These are phyloP conservation scores for Apiosordaria backusii DNA, from an alignment of 495 filamentous ascomycete species.

Conservation along the genomic window DNA sequence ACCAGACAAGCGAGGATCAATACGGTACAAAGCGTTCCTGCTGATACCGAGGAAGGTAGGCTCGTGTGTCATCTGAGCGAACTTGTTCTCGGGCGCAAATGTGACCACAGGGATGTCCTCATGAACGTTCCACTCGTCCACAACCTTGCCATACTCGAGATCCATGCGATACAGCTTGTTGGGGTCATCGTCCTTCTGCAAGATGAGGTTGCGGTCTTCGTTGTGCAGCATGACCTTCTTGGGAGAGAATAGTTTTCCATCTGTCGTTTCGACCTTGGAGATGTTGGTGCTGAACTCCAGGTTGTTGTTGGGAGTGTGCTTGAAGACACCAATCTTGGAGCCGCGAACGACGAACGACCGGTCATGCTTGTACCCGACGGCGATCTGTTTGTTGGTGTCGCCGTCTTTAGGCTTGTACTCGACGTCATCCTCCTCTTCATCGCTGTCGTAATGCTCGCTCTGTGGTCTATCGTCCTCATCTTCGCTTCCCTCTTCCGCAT, in stretches of 20 bases:
- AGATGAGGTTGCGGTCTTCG: conserved; percentile 86
- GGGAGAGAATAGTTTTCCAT: conserved; percentile 83
- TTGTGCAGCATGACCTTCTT: conserved; percentile 98
- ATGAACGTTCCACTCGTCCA: conserved; percentile 99
- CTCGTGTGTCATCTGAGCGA: conserved; percentile 93
- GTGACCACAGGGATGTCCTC: conserved; percentile 90
- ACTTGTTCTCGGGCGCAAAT: conserved; percentile 95
- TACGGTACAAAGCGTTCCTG: conserved; percentile 84
- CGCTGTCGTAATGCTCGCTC: conserved; percentile 74
- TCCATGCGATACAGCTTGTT: conserved; percentile 98
- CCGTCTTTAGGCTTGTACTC: conserved; percentile 68
- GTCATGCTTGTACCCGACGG: conserved; percentile 98
- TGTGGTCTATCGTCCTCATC: conserved; percentile 57
- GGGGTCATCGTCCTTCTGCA: conserved; percentile 80
- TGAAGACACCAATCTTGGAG: conserved; percentile 98
- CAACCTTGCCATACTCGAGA: conserved; percentile 96
- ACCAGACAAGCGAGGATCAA: conserved; percentile 87
- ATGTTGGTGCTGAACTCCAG: conserved; percentile 98
- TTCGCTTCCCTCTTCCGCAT: conserved; percentile 58
- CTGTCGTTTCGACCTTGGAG: conserved; percentile 87
- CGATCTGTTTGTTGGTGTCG: conserved; percentile 88
- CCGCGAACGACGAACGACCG: conserved; percentile 95
- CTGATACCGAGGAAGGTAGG: conserved; percentile 93
- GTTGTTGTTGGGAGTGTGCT: conserved; percentile 87
- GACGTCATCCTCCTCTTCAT: conserved; percentile 87